Conservation (phyloP, 257 asterid species). For the Agastache rugosa region DNA sequence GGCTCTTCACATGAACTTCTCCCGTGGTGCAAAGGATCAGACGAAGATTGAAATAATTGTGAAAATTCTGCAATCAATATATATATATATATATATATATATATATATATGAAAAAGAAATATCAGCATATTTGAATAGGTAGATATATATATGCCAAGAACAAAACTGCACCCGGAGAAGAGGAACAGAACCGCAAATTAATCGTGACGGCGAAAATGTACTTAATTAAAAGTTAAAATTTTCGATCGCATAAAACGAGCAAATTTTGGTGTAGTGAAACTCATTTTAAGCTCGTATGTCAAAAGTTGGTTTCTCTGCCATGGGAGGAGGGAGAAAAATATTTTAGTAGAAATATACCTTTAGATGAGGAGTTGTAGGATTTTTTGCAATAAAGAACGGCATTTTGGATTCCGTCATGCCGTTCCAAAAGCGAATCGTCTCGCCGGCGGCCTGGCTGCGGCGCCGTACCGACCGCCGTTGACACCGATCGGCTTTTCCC, state of each 20-base stretch:
- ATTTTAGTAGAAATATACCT: constrained; percentile 35
- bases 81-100: no score
- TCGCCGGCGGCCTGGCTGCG: constrained; percentile 48
- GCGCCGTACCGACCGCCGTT: constrained; percentile 40
- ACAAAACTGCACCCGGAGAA: not conserved
- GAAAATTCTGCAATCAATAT: constrained; percentile 39
- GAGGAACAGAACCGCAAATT: not conserved
- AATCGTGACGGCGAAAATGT: not conserved
- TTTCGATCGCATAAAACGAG: no score
- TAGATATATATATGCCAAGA: not conserved
- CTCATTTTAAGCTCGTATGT: no score
- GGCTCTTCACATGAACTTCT: constrained; percentile 44
- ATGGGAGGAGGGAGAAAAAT: not conserved
- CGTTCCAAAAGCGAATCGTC: constrained; percentile 74
- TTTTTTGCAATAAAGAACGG: constrained; percentile 84
- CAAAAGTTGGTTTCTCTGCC: not conserved
- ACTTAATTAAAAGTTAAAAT: not conserved
- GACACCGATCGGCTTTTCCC: constrained; percentile 77
- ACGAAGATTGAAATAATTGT: constrained; percentile 39
- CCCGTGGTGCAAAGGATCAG: constrained; percentile 33
- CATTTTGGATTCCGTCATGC: constrained; percentile 73
- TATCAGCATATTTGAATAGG: not conserved
- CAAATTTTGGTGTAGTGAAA: no score
- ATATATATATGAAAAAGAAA: no score
- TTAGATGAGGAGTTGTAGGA: constrained; percentile 61